Evolutionary conservation across 805 yeast genomes (phyloP).

Genomic region (Saccharomycopsis fodiens): DNA sequence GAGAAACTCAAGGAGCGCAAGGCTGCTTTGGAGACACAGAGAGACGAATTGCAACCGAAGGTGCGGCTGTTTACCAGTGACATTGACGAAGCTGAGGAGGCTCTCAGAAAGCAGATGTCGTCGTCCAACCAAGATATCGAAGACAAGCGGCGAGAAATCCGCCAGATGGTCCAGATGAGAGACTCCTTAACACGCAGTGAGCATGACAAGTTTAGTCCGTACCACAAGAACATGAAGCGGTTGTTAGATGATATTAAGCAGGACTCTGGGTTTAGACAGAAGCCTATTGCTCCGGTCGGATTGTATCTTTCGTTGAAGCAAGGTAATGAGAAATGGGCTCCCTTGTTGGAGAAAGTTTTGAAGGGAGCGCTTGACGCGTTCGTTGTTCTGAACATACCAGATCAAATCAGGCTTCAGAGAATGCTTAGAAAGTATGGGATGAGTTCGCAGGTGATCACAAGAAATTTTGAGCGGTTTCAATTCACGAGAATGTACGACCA

Average conservation of each 20-base stretch:
- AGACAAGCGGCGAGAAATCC: conserved; percentile 26
- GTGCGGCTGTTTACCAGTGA: conserved; percentile 6
- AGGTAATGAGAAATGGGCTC: conserved; percentile 49
- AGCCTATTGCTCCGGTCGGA: conserved; percentile 83
- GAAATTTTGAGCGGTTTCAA: conserved; percentile 52
- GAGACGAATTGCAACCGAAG: conserved; percentile 15
- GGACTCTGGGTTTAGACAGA: conserved; percentile 31
- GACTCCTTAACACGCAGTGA: conserved; percentile 15
- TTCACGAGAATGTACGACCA: conserved; percentile 26
- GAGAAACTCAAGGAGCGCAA: conserved; percentile 22
- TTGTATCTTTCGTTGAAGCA: conserved; percentile 45
- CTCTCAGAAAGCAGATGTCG: not conserved
- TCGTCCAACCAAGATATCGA: conserved; percentile 25
- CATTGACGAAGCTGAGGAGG: conserved; percentile 18
- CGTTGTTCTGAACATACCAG: conserved; percentile 58
- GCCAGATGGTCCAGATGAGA: conserved; percentile 18
- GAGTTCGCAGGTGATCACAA: conserved; percentile 37
- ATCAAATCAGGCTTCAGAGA: conserved; percentile 38
- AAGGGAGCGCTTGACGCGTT: conserved; percentile 49
- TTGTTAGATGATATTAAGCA: conserved; percentile 30
- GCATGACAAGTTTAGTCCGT: conserved; percentile 33
- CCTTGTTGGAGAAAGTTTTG: conserved; percentile 50
- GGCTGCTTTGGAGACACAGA: conserved; percentile 23
- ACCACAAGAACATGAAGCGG: conserved; percentile 38
- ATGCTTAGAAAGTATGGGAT: conserved; percentile 29